Conservation (phyloP, 805 yeast genomes). For the Yarrowia keelungensis region DNA sequence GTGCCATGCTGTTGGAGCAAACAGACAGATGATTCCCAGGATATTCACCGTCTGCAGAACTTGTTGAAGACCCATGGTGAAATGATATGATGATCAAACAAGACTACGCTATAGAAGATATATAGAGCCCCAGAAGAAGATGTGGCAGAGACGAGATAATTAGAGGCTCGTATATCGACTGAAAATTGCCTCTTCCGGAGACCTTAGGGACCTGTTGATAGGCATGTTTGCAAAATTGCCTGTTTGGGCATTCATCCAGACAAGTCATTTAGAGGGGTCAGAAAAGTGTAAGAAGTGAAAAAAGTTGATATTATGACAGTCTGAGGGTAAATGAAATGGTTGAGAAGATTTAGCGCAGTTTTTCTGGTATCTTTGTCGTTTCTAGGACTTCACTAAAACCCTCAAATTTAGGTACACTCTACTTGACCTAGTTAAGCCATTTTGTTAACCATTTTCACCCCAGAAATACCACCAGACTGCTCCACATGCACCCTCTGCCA, state of each 20-base stretch:
- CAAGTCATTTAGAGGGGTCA: background rate
- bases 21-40: slow-evolving; percentile 16
- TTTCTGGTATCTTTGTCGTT: no score
- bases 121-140: background rate
- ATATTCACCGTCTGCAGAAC: slow-evolving; percentile 4
- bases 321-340: no score
- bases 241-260: background rate
- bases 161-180: background rate
- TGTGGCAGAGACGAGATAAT: slow-evolving; percentile 1
- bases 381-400: no score
- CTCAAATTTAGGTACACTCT: no score
- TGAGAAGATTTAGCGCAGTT: no score
- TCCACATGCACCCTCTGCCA: background rate
- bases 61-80: slow-evolving; percentile 18
- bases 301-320: no score
- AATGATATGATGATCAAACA: no score
- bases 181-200: slow-evolving; percentile 1
- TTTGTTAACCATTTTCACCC: no score
- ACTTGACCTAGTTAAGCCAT: no score
- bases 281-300: no score
- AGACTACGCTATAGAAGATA: background rate
- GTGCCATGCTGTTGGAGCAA: slow-evolving; percentile 24
- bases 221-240: background rate
- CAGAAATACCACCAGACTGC: no score
- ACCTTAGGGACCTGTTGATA: background rate